Percentiles rank a stretch among this genome's conserved stretches.
These are phyloP conservation scores for Daldinia loculata DNA, from an alignment of 495 filamentous ascomycete genomes.

Conservation along the genomic window DNA sequence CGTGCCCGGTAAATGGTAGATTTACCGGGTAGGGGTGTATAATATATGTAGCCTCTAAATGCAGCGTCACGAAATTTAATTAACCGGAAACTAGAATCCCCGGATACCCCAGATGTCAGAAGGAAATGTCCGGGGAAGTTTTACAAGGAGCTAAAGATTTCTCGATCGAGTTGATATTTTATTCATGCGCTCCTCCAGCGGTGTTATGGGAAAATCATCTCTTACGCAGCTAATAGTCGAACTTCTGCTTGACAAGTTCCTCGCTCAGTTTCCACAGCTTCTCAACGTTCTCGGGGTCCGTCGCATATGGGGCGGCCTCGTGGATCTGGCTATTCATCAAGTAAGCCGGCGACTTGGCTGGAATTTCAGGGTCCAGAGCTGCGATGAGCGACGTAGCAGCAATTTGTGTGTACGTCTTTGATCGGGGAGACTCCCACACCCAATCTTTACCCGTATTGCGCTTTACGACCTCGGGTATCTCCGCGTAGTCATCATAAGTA, in stretches of 20 bases:
- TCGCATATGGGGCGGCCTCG: conserved; percentile 38
- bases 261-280: conserved; percentile 60
- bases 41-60: background rate
- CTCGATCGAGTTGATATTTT: background rate
- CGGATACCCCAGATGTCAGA: background rate
- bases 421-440: conserved; percentile 17
- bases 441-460: conserved; percentile 25
- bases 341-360: conserved; percentile 29
- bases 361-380: conserved; percentile 33
- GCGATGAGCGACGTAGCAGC: conserved; percentile 34
- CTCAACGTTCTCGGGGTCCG: conserved; percentile 50
- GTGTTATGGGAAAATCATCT: background rate
- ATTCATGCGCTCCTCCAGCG: background rate
- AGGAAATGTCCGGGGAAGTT: background rate
- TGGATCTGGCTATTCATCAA: conserved; percentile 28
- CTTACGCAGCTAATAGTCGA: conserved; percentile 32
- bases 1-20: background rate
- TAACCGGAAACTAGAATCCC: background rate
- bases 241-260: conserved; percentile 57
- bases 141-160: background rate
- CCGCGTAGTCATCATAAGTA: conserved; percentile 17
- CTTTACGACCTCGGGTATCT: conserved; percentile 15
- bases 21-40: background rate
- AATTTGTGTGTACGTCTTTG: conserved; percentile 27
- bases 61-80: background rate